Evolutionary conservation across 805 yeast genomes (phyloP).

Genomic region (Wickerhamiella kurtzmanii): DNA sequence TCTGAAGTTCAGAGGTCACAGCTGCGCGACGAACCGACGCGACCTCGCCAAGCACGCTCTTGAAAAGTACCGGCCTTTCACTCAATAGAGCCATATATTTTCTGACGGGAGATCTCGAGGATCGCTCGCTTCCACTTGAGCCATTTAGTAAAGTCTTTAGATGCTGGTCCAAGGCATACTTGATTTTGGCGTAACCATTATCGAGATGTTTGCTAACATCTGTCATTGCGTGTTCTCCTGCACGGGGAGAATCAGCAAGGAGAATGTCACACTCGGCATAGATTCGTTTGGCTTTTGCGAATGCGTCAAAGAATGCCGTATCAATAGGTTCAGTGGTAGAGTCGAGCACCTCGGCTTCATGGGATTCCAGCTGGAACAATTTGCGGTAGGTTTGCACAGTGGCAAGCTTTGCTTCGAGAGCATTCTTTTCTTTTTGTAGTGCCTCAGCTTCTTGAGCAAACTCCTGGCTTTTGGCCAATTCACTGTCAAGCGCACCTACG

Average conservation of each 20-base stretch:
- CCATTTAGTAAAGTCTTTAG: slow-evolving; percentile 9
- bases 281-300: slow-evolving; percentile 50
- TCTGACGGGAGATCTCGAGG: slow-evolving; percentile 5
- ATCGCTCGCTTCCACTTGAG: not conserved
- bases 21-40: slow-evolving; percentile 53
- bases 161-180: slow-evolving; percentile 28
- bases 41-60: slow-evolving; percentile 47
- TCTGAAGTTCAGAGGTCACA: slow-evolving; percentile 52
- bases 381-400: slow-evolving; percentile 31
- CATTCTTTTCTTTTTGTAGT: slow-evolving; percentile 18
- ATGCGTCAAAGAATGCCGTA: slow-evolving; percentile 37
- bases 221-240: slow-evolving; percentile 30
- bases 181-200: slow-evolving; percentile 41
- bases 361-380: slow-evolving; percentile 54
- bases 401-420: slow-evolving; percentile 16
- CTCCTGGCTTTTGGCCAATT: slow-evolving; percentile 18
- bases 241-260: slow-evolving; percentile 39
- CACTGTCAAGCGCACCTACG: slow-evolving; percentile 14
- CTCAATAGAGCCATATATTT: slow-evolving; percentile 20
- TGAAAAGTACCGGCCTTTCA: slow-evolving; percentile 33
- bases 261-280: slow-evolving; percentile 56
- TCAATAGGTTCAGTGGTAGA: slow-evolving; percentile 20
- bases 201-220: slow-evolving; percentile 34
- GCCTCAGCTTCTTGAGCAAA: slow-evolving; percentile 21
- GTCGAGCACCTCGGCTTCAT: slow-evolving; percentile 51